Base-by-base conservation (phyloP, 352 stramenopile species). In the Pythium dissimile region DNA sequence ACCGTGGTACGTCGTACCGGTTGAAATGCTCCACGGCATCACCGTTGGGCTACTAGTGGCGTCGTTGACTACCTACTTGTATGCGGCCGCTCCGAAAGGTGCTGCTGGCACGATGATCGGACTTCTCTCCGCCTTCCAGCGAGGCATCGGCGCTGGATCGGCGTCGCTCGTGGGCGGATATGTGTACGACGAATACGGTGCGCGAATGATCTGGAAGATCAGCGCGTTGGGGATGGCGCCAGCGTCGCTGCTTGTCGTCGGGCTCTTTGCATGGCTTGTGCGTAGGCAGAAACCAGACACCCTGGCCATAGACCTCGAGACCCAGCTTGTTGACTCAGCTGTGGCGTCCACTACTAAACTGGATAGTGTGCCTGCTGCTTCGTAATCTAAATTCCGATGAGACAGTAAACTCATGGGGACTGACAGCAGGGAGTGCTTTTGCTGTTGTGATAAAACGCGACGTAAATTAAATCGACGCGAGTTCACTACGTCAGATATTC, bases 61-160 rank as follows among this genome's bases (percentile, higher is more conserved):
- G 13, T 71, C 78, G 32, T 80, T 80, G 65, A 88, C 78, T 47
- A 83, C 84, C 59, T 88, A 88, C 65, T 56, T 88, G 3, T 88
- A 84, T 56, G 61, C 74, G 49, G 67, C 73, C 7, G 80, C 78
- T 13, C 69, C 75, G 11, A 59, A 73, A 54, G 72, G 75, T 18
- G 82, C 75, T 2, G 63, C 85, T 51, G 78, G 75, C 32, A 85
- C 73, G 20, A 86, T 85, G 75, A 86, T 88, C 44, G 78, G 78
- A 0, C 35, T 86, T 10, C 53, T 86, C 39, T 72, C 70, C 11
- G 72, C 78, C 15, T 67, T 85, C 31, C 75, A 84, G 57, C 86
- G 80, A 42, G 78, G 78, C 11, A 67, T 88, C 50, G 78, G 75
- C 10, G 72, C 71, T 42, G 78, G 69, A 13, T 62, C 69, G 48